These are phyloP conservation scores for Fibroporia radiculosa DNA, from an alignment of 768 basidiomycete genomes.

Conservation along the genomic window DNA sequence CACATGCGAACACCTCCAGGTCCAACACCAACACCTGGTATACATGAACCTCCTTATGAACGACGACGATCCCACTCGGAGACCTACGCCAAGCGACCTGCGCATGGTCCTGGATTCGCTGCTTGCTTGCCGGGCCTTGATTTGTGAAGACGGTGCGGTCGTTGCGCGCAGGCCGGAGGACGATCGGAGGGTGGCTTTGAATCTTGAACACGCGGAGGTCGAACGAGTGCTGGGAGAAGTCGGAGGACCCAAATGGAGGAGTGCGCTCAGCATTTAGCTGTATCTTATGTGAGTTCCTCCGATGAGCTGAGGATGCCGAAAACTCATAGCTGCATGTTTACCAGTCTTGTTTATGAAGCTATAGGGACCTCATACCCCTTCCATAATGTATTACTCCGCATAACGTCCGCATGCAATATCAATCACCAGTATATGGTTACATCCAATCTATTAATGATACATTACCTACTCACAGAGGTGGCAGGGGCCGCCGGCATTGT, in stretches of 20 bases:
- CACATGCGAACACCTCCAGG: conserved; percentile 28
- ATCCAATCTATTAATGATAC: no score
- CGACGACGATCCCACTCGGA: conserved; percentile 46
- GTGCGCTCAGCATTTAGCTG: conserved; percentile 27
- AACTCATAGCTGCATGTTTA: no score
- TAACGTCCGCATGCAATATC: no score
- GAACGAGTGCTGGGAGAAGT: conserved; percentile 80
- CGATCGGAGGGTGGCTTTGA: conserved; percentile 65
- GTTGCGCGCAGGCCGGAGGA: conserved; percentile 46
- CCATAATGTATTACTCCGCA: no score
- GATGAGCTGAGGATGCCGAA: no score
- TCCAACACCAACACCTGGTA: conserved; percentile 68
- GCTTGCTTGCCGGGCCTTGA: conserved; percentile 66
- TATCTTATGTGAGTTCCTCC: no score
- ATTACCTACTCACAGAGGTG: conserved; percentile 70
- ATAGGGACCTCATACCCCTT: no score
- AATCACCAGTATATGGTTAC: no score
- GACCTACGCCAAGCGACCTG: conserved; percentile 59
- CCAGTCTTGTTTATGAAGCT: no score
- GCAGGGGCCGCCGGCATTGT: conserved; percentile 78
- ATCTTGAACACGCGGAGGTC: conserved; percentile 77
- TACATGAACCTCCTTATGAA: conserved; percentile 59
- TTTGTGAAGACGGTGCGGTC: conserved; percentile 57
- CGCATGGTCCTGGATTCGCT: conserved; percentile 66
- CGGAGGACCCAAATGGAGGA: conserved; percentile 65